Evolutionary conservation across 257 asterid species (phyloP).

Genomic region (Solanum rostratum): DNA sequence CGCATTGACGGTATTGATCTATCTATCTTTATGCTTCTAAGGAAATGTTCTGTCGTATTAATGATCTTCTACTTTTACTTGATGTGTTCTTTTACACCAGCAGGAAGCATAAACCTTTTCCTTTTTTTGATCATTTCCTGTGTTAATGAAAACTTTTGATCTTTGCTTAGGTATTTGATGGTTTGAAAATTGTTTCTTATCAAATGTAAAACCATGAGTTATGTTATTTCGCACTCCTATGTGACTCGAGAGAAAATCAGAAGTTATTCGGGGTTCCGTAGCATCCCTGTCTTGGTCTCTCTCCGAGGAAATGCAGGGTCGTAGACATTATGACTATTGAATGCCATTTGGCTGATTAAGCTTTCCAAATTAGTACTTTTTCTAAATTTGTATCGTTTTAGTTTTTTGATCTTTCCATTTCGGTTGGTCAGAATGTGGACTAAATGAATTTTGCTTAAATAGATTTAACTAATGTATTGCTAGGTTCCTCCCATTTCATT

Average conservation of each 20-base stretch:
- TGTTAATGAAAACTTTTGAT: neutral
- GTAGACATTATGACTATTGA: neutral
- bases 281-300: neutral
- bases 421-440: neutral
- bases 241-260: neutral
- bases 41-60: neutral
- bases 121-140: neutral
- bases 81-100: neutral
- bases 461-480: no score
- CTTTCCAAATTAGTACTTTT: neutral
- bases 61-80: neutral
- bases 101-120: neutral
- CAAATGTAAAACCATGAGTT: neutral
- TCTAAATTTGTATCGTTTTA: neutral
- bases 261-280: neutral
- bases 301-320: neutral
- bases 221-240: neutral
- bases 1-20: slow-evolving; percentile 62
- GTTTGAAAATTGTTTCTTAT: neutral
- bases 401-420: neutral
- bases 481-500: no score
- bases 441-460: neutral
- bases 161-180: neutral
- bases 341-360: neutral
- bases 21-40: neutral